Evolutionary conservation across 768 basidiomycete species (phyloP), one percentile per base, ranked within the genome.

Genomic region (Tremella mesenterica): DNA sequence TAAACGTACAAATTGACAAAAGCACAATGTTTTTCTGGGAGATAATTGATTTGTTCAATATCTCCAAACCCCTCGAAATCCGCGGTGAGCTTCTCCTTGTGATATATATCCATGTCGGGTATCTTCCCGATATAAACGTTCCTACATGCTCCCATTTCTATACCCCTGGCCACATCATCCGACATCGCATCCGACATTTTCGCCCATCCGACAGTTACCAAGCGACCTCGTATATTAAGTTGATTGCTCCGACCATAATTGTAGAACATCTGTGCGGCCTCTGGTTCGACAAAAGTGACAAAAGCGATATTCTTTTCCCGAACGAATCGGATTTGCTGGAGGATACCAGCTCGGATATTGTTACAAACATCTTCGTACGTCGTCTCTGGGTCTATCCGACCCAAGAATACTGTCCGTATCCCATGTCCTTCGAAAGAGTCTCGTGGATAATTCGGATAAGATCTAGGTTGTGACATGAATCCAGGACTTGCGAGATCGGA

Each of bases 261-360:
- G 81, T 83, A 91, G 79, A 99, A 96, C 9, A 86, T 86, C 66
- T 88, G 85, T 1, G 95, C 92, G 47, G 88, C 87, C 0, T 85
- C 83, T 10, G 91, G 86, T 68, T 96, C 91, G 60, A 96, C 84
- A 69, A 99, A 97, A 4, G 90, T 93, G 50, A 96, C 86, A 60
- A 97, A 99, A 63, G 90, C 90, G 68, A 95, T 95, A 69, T 93
- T 90, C 77, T 96, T 95, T 65, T 97, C 95, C 58, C 85, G 84
- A 83, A 97, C 86, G 73, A 91, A 93, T 58, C 89, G 77, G 67
- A 99, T 83, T 73, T 89, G 90, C 76, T 96, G 89, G 47, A 99
- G 75, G 57, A 95, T 87, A 44, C 95, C 95, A n/a, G 93, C 95
- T 46, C 95, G 81, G 57, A 99, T 85, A 27, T 88, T 84, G 64